Conservation (phyloP, 177 flowering plant genomes). For the Telopea speciosissima region DNA sequence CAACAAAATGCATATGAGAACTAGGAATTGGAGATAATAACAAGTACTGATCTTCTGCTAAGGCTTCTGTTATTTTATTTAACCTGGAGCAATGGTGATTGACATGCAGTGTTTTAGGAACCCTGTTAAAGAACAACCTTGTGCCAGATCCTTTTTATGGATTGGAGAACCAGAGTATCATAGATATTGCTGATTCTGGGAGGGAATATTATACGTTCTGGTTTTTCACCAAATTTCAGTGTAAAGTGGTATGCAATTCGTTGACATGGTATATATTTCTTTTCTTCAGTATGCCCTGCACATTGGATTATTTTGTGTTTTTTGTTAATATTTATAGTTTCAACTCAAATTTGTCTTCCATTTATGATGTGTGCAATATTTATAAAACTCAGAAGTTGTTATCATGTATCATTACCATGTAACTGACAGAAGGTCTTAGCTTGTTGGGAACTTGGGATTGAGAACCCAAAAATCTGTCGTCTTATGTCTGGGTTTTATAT, state of each 20-base stretch:
- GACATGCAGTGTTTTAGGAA: constrained; percentile 72
- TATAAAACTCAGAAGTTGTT: neutral
- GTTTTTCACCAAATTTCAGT: constrained; percentile 79
- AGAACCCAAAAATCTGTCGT: neutral
- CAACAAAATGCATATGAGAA: neutral
- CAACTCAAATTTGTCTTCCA: neutral
- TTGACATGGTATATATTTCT: neutral
- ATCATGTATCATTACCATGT: neutral
- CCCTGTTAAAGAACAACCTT: constrained; percentile 72
- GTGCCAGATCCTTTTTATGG: constrained; percentile 99
- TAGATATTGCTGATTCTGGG: constrained; percentile 94
- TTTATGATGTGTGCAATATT: neutral
- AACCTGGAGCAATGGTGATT: constrained; percentile 8
- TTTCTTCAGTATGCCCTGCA: neutral
- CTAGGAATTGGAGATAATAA: neutral
- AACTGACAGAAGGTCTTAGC: neutral
- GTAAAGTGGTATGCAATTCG: constrained; percentile 53
- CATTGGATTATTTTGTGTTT: neutral
- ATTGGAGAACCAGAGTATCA: constrained; percentile 66
- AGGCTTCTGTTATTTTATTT: neutral
- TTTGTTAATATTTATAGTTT: neutral
- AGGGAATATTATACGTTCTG: constrained; percentile 94
- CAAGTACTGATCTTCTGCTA: neutral
- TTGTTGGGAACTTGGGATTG: neutral
- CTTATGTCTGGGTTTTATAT: neutral